A percentile compares a stretch with the other conserved stretches of the same genome.
These are phyloP conservation scores for Aureobasidium uvarum DNA, from an alignment of 2,329 filamentous ascomycete species.

Conservation along the genomic window DNA sequence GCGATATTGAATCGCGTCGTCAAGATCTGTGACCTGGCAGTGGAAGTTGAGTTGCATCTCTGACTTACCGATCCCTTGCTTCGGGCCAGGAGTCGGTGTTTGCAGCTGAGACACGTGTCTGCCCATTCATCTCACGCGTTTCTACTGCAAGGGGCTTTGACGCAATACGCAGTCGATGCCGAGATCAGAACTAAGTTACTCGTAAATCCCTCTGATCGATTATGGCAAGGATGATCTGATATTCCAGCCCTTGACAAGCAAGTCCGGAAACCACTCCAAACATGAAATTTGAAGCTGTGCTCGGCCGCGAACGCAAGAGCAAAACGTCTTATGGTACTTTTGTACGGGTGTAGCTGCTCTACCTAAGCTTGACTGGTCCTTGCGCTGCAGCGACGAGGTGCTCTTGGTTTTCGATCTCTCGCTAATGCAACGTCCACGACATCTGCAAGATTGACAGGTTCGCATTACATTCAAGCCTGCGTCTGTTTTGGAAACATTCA, in stretches of 20 bases:
- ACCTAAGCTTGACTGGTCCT: neutral
- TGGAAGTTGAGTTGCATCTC: neutral
- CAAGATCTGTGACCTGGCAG: neutral
- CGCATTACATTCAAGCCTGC: neutral
- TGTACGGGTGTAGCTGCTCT: neutral
- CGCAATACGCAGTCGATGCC: neutral
- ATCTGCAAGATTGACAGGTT: conserved; percentile 16
- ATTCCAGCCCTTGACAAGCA: neutral
- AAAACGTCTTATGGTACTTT: neutral
- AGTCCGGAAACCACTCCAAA: neutral
- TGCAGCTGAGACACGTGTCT: conserved; percentile 10
- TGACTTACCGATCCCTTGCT: neutral
- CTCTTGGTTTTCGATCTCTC: neutral
- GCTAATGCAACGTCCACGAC: conserved; percentile 13
- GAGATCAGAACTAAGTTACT: neutral
- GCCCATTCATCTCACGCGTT: neutral
- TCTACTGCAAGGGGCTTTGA: conserved; percentile 1
- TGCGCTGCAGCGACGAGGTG: neutral
- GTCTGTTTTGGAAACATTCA: too few relatives aligned
- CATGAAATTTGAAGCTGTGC: neutral
- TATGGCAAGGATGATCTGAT: neutral
- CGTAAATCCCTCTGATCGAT: neutral
- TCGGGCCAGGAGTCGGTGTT: neutral
- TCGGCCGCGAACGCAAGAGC: neutral
- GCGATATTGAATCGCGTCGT: neutral